These are phyloP conservation scores for Murraya koenigii DNA, from an alignment of 345 rosid species.

Conservation along the genomic window DNA sequence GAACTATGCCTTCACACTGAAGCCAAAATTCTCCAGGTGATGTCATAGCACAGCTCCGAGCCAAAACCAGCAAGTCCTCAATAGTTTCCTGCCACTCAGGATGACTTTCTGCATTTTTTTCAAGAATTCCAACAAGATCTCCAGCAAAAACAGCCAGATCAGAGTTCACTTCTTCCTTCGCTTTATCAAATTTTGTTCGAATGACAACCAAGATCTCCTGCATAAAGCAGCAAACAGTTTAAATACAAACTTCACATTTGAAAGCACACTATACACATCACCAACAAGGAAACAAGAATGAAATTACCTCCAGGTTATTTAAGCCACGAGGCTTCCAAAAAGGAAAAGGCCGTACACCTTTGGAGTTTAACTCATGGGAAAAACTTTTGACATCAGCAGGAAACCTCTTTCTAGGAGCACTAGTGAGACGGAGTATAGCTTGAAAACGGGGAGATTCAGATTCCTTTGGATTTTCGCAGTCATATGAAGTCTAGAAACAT, in stretches of 20 bases:
- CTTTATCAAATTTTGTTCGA: constrained; percentile 91
- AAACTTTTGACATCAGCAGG: constrained; percentile 98
- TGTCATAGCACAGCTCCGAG: constrained; percentile 95
- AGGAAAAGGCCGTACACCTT: constrained; percentile 97
- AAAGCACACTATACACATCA: constrained; percentile 10
- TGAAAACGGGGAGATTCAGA: constrained; percentile 99
- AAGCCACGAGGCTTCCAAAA: constrained; percentile 89
- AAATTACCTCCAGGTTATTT: constrained; percentile 81
- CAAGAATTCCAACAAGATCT: constrained; percentile 94
- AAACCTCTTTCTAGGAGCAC: constrained; percentile 93
- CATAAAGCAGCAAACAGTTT: constrained; percentile 22
- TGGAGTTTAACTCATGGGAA: constrained; percentile 97
- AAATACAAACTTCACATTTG: constrained; percentile 5
- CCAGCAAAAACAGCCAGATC: constrained; percentile 98
- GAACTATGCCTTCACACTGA: constrained; percentile 98
- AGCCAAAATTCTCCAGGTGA: constrained; percentile 98
- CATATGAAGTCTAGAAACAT: constrained; percentile 50
- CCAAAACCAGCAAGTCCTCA: constrained; percentile 91
- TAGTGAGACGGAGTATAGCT: constrained; percentile 93
- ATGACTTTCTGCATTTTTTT: constrained; percentile 93
- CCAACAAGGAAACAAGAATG: constrained; percentile 3
- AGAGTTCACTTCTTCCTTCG: constrained; percentile 98
- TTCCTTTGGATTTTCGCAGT: constrained; percentile 82
- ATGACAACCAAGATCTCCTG: constrained; percentile 89
- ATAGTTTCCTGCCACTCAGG: constrained; percentile 99